These are phyloP conservation scores for Aspergillus panamensis DNA, from an alignment of 495 filamentous ascomycete genomes.

Conservation along the genomic window DNA sequence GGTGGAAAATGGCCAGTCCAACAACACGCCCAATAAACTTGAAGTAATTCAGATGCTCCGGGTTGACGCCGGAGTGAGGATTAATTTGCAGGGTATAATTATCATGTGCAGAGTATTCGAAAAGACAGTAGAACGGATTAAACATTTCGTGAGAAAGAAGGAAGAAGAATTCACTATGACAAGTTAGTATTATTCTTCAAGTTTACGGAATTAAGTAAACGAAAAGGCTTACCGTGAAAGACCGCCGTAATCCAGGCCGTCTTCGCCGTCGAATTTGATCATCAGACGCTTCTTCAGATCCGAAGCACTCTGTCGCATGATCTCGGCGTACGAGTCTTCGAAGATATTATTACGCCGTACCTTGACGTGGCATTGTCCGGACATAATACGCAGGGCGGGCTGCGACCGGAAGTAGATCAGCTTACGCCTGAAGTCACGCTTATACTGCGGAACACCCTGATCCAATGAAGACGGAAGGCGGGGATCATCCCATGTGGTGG, in stretches of 20 bases:
- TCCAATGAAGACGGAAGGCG: slow-evolving; percentile 92
- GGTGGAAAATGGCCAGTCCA: slow-evolving; percentile 96
- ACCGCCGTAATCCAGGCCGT: slow-evolving; percentile 96
- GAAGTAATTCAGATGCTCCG: slow-evolving; percentile 99
- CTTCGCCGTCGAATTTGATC: slow-evolving; percentile 99
- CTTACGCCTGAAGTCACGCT: slow-evolving; percentile 96
- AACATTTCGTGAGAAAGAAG: slow-evolving; percentile 99
- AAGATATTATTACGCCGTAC: slow-evolving; percentile 95
- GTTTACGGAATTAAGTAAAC: not conserved
- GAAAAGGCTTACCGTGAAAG: slow-evolving; percentile 64
- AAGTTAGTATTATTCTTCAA: slow-evolving; percentile 23
- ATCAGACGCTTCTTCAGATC: slow-evolving; percentile 97
- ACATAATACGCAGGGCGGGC: slow-evolving; percentile 89
- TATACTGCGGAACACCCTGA: slow-evolving; percentile 98
- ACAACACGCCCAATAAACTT: slow-evolving; percentile 99
- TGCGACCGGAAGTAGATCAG: slow-evolving; percentile 99
- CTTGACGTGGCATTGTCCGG: slow-evolving; percentile 97
- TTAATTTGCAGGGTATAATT: slow-evolving; percentile 99
- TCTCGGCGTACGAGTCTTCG: slow-evolving; percentile 97
- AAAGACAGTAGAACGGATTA: slow-evolving; percentile 99
- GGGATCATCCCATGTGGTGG: slow-evolving; percentile 99
- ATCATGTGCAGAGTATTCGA: slow-evolving; percentile 99
- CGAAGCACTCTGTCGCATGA: slow-evolving; percentile 92
- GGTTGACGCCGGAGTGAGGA: slow-evolving; percentile 98
- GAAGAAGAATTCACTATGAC: slow-evolving; percentile 94